A percentile compares a stretch with the other conserved stretches of the same genome.
phyloP scores from a whole-genome alignment of 2,329 filamentous ascomycete genomes.

The Fusarium pininemorale region DNA sequence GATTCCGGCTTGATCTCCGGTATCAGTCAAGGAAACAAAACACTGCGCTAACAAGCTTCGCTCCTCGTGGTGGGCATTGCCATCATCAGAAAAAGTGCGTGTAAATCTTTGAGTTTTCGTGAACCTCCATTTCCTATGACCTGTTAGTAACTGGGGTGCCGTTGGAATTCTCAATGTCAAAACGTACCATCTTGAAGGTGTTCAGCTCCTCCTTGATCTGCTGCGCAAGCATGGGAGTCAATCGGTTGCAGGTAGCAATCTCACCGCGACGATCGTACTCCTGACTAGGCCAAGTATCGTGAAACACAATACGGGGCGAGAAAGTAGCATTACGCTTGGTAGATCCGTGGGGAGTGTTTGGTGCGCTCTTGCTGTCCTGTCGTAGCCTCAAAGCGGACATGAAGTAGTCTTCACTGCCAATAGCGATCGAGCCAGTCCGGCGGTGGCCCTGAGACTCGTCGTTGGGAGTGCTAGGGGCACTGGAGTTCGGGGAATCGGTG shows the following conservation, averaged over 20 bases:
- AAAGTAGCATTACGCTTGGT: constrained; percentile 75
- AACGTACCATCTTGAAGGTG: constrained; percentile 88
- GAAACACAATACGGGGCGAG: constrained; percentile 91
- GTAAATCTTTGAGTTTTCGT: constrained; percentile 98
- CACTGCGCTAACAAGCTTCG: constrained; percentile 36
- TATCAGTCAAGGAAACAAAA: constrained; percentile 42
- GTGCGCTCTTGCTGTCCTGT: constrained; percentile 81
- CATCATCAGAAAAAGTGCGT: constrained; percentile 96
- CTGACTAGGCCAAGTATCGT: constrained; percentile 94
- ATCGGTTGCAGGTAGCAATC: constrained; percentile 95
- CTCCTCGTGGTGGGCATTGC: constrained; percentile 38
- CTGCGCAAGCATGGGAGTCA: constrained; percentile 96
- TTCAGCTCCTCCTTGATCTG: constrained; percentile 99
- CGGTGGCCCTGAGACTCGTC: constrained; percentile 77
- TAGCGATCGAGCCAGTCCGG: constrained; percentile 74
- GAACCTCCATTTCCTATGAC: constrained; percentile 96
- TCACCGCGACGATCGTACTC: constrained; percentile 97
- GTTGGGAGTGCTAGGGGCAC: constrained; percentile 85
- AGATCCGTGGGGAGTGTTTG: constrained; percentile 77
- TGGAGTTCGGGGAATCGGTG: constrained; percentile 83
- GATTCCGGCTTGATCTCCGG: constrained; percentile 46
- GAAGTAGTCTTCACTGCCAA: constrained; percentile 91
- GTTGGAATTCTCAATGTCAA: not conserved
- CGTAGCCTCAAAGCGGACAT: constrained; percentile 77
- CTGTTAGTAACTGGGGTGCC: constrained; percentile 49